Evolutionary conservation across 345 rosid genomes (phyloP).

Genomic region (Arabidopsis arenosa): DNA sequence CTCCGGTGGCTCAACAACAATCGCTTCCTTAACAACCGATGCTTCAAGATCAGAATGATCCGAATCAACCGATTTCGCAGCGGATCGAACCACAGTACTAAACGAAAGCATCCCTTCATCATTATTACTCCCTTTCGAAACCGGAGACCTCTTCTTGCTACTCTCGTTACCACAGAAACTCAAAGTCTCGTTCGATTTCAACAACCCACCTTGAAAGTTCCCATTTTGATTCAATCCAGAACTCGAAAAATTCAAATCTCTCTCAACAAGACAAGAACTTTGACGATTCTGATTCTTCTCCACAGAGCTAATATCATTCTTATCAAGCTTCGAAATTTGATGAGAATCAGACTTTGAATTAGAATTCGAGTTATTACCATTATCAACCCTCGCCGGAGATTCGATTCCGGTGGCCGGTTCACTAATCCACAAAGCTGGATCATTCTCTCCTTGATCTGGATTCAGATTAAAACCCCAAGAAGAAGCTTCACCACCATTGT

Average conservation of each 20-base stretch:
- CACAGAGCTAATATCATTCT: slow-evolving; percentile 22
- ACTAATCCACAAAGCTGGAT: slow-evolving; percentile 81
- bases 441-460: slow-evolving; percentile 84
- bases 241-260: slow-evolving; percentile 73
- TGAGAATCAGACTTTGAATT: slow-evolving; percentile 46
- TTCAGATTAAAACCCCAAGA: slow-evolving; percentile 59
- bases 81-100: slow-evolving; percentile 67
- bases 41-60: slow-evolving; percentile 97
- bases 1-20: slow-evolving; percentile 79
- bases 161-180: slow-evolving; percentile 50
- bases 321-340: slow-evolving; percentile 38
- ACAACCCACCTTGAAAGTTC: slow-evolving; percentile 62
- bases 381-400: slow-evolving; percentile 44
- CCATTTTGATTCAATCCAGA: slow-evolving; percentile 46
- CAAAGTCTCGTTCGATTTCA: slow-evolving; percentile 73
- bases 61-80: slow-evolving; percentile 66
- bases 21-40: slow-evolving; percentile 83
- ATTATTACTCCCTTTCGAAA: slow-evolving; percentile 48
- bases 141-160: slow-evolving; percentile 69
- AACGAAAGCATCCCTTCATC: slow-evolving; percentile 93
- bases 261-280: slow-evolving; percentile 35
- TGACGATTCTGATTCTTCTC: slow-evolving; percentile 5
- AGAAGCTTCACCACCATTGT: slow-evolving; percentile 74
- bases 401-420: slow-evolving; percentile 62
- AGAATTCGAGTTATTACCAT: slow-evolving; percentile 40